Conservation (phyloP, 768 basidiomycete species). For the Boletellus emodensis region DNA sequence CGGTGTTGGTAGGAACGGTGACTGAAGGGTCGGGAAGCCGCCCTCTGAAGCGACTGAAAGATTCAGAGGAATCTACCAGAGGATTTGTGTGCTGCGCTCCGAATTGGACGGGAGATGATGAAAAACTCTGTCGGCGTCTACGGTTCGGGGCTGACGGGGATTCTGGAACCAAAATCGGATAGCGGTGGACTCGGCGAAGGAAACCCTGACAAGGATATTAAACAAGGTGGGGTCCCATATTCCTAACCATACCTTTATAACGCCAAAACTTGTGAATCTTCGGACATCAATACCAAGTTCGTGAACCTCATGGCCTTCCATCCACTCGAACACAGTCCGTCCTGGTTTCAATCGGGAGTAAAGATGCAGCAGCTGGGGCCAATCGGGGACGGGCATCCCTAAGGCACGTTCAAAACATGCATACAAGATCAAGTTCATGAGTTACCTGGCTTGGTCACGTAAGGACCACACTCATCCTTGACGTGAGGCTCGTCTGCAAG, state of each 20-base stretch:
- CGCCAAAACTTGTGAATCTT: constrained; percentile 94
- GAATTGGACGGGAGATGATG: constrained; percentile 14
- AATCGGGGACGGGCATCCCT: constrained; percentile 68
- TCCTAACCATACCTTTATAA: constrained; percentile 72
- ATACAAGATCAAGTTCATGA: neutral
- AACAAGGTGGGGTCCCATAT: neutral
- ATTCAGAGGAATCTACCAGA: constrained; percentile 11
- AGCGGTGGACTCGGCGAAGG: constrained; percentile 89
- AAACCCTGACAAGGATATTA: constrained; percentile 58
- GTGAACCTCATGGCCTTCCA: constrained; percentile 68
- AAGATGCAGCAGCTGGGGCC: constrained; percentile 81
- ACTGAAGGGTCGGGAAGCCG: constrained; percentile 20
- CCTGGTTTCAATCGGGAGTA: constrained; percentile 86
- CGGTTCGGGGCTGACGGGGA: constrained; percentile 19
- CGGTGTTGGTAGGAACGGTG: constrained; percentile 17
- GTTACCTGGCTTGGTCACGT: constrained; percentile 75
- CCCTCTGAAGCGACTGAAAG: constrained; percentile 17
- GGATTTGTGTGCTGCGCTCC: constrained; percentile 9
- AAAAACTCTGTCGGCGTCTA: constrained; percentile 31
- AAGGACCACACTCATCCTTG: constrained; percentile 86
- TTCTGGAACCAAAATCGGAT: constrained; percentile 67
- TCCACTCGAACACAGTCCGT: constrained; percentile 84
- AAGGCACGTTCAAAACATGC: constrained; percentile 1
- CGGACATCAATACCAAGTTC: constrained; percentile 80
- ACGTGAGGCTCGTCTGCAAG: constrained; percentile 83